Percentiles rank a stretch among this genome's conserved stretches.
Evolutionary conservation across 2,329 filamentous ascomycete genomes (phyloP).

Genomic region (Sarocladium oryzae): DNA sequence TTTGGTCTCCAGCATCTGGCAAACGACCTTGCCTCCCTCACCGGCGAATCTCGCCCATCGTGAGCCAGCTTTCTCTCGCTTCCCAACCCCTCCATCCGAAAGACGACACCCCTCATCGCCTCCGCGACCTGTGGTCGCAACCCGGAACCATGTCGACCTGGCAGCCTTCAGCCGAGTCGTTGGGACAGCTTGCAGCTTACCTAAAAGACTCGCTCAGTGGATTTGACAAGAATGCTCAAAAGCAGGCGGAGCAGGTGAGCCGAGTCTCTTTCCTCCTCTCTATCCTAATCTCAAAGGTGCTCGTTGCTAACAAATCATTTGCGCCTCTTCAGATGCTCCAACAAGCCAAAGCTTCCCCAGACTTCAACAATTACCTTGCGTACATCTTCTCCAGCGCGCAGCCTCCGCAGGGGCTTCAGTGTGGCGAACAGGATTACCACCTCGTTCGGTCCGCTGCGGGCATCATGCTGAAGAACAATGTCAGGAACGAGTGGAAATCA

Average conservation of each 20-base stretch:
- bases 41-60: neutral
- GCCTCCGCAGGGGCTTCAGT: conserved; percentile 52
- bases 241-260: conserved; percentile 80
- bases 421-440: conserved; percentile 57
- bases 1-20: neutral
- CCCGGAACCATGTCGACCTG: conserved; percentile 63
- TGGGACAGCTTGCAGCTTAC: conserved; percentile 83
- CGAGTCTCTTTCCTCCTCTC: neutral
- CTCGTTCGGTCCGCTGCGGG: conserved; percentile 80
- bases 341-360: conserved; percentile 80
- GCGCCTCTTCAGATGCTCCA: conserved; percentile 67
- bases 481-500: conserved; percentile 66
- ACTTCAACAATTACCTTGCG: conserved; percentile 95
- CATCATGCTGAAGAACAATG: conserved; percentile 93
- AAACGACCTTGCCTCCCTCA: neutral
- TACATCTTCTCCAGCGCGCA: conserved; percentile 75
- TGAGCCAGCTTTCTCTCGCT: neutral
- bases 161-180: conserved; percentile 81
- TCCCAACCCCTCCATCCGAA: conserved; percentile 6
- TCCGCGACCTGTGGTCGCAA: conserved; percentile 12
- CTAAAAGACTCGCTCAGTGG: conserved; percentile 88
- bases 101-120: conserved; percentile 12
- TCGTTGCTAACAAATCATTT: neutral
- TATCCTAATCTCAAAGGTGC: neutral
- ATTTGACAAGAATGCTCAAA: conserved; percentile 71